A percentile compares a stretch with the other conserved stretches of the same genome.
phyloP scores from a whole-genome alignment of 495 filamentous ascomycete genomes.

The Amphirosellinia nigrospora region DNA sequence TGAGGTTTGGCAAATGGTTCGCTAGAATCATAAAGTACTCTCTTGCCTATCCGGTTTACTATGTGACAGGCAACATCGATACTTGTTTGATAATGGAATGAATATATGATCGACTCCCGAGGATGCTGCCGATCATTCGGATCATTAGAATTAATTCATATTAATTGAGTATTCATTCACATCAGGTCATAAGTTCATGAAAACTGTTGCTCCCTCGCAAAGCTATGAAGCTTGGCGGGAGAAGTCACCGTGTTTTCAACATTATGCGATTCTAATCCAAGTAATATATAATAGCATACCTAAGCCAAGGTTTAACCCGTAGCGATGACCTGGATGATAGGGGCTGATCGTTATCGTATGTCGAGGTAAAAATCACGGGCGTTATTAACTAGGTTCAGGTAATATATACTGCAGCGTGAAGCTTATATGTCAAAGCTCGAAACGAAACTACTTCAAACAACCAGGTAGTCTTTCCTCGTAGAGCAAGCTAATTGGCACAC shows the following conservation, averaged over 20 bases:
- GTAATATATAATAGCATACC: background rate
- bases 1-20: background rate
- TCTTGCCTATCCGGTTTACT: background rate
- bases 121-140: background rate
- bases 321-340: background rate
- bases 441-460: slow-evolving; percentile 5
- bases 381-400: background rate
- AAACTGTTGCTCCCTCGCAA: background rate
- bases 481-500: background rate
- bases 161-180: background rate
- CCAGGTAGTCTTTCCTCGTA: background rate
- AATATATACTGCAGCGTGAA: background rate
- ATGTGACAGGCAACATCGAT: background rate
- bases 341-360: background rate
- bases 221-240: background rate
- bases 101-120: background rate
- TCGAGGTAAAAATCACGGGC: background rate
- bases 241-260: background rate
- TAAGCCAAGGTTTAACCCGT: background rate
- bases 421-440: background rate
- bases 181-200: background rate
- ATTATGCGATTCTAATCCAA: background rate
- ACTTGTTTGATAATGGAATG: background rate
- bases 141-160: background rate
- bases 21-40: background rate